phyloP scores from a whole-genome alignment of 805 yeast genomes.

The Peterozyma toletana region DNA sequence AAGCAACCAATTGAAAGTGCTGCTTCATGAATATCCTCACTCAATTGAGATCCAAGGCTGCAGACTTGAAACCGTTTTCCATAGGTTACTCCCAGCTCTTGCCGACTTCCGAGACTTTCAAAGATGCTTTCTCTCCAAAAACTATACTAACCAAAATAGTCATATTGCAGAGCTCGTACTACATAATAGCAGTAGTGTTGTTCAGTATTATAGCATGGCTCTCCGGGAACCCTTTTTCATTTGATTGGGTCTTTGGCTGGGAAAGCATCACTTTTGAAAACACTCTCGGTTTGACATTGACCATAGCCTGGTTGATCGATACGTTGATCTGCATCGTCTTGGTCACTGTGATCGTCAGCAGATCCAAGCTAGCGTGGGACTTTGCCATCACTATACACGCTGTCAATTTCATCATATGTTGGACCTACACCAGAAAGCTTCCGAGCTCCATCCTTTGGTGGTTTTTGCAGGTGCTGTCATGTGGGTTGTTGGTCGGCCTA shows the following conservation, averaged over 20 bases:
- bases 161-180: conserved; percentile 72
- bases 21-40: too few relatives aligned
- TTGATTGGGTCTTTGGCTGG: conserved; percentile 80
- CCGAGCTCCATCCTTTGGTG: conserved; percentile 82
- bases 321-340: conserved; percentile 78
- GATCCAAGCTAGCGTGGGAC: conserved; percentile 93
- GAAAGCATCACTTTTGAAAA: conserved; percentile 63
- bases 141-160: conserved; percentile 66
- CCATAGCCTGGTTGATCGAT: conserved; percentile 75
- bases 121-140: conserved; percentile 38
- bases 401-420: conserved; percentile 63
- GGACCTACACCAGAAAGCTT: conserved; percentile 55
- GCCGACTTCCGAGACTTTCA: conserved; percentile 14
- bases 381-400: conserved; percentile 92
- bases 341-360: conserved; percentile 80
- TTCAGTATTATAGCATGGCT: conserved; percentile 61
- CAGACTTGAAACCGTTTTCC: too few relatives aligned
- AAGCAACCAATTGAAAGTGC: too few relatives aligned
- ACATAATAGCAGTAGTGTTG: conserved; percentile 59
- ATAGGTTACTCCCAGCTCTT: too few relatives aligned
- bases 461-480: conserved; percentile 65
- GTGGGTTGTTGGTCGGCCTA: conserved; percentile 60
- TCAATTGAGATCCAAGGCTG: too few relatives aligned
- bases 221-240: conserved; percentile 61
- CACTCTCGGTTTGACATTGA: conserved; percentile 71